phyloP scores from a whole-genome alignment of 1,284 basidiomycete genomes.

The Cystobasidium pallidum region DNA sequence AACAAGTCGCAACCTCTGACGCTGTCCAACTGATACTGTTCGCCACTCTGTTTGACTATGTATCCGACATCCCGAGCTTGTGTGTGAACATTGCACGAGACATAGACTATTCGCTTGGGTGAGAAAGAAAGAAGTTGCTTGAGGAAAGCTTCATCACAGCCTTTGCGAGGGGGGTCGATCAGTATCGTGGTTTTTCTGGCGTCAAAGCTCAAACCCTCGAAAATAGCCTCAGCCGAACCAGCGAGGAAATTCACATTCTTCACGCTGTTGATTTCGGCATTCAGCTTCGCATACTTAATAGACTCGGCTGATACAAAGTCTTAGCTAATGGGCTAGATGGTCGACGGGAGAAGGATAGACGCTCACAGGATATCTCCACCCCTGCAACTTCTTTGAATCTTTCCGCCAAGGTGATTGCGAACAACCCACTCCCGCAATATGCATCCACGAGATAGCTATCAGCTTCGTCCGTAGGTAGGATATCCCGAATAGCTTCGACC shows the following conservation, averaged over 20 bases:
- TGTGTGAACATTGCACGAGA: conserved; percentile 90
- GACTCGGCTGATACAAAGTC: conserved; percentile 56
- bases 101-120: conserved; percentile 74
- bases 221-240: conserved; percentile 64
- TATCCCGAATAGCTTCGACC: conserved; percentile 75
- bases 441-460: conserved; percentile 85
- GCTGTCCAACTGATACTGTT: conserved; percentile 71
- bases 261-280: conserved; percentile 73
- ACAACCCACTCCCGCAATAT: conserved; percentile 89
- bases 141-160: conserved; percentile 81
- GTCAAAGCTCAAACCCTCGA: conserved; percentile 66
- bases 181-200: conserved; percentile 70
- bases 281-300: conserved; percentile 77
- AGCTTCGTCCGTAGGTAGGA: conserved; percentile 64
- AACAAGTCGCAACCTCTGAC: conserved; percentile 87
- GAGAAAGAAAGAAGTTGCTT: conserved; percentile 74
- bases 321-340: neutral
- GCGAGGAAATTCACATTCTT: conserved; percentile 61
- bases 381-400: conserved; percentile 81
- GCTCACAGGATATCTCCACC: conserved; percentile 70
- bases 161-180: conserved; percentile 88
- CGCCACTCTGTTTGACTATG: conserved; percentile 63
- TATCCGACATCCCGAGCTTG: conserved; percentile 81
- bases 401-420: conserved; percentile 82
- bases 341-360: neutral